A percentile compares a stretch with the other conserved stretches of the same genome.
phyloP scores from a whole-genome alignment of 2,329 filamentous ascomycete genomes.

The Fusarium sp. region DNA sequence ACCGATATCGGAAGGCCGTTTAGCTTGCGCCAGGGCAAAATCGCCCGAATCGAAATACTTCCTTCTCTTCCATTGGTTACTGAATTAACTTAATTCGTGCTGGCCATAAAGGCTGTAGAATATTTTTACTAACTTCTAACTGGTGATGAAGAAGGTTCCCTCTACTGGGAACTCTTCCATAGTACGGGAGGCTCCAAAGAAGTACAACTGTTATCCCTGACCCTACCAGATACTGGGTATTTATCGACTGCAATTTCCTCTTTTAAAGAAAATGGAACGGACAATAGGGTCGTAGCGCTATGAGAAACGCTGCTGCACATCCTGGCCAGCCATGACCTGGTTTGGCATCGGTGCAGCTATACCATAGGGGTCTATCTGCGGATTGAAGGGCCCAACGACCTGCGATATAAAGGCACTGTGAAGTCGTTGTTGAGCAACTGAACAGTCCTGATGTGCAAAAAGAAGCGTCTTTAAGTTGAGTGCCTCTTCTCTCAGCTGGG shows the following conservation, averaged over 20 bases:
- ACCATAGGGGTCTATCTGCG: conserved; percentile 42
- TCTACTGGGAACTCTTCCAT: conserved; percentile 5
- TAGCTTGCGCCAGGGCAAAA: conserved; percentile 36
- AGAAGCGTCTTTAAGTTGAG: conserved; percentile 94
- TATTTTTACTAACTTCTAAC: conserved; percentile 11
- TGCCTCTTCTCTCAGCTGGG: conserved; percentile 88
- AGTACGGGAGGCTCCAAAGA: not conserved
- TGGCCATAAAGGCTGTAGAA: not conserved
- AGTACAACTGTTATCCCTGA: not conserved
- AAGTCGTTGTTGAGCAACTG: conserved; percentile 74
- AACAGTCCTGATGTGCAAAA: conserved; percentile 95
- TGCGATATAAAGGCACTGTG: not conserved
- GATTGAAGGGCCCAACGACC: conserved; percentile 60
- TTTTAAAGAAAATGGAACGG: too few relatives aligned
- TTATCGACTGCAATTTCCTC: not conserved
- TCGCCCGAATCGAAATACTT: conserved; percentile 43
- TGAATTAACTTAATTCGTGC: not conserved
- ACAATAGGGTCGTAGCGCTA: not conserved
- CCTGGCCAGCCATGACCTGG: not conserved
- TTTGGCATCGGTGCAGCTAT: not conserved
- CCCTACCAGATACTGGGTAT: not conserved
- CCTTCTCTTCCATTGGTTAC: conserved; percentile 3
- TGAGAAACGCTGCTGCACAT: not conserved
- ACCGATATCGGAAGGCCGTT: conserved; percentile 31
- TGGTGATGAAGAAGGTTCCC: conserved; percentile 5